phyloP scores from a whole-genome alignment of 768 basidiomycete genomes.

The Pisolithus albus region DNA sequence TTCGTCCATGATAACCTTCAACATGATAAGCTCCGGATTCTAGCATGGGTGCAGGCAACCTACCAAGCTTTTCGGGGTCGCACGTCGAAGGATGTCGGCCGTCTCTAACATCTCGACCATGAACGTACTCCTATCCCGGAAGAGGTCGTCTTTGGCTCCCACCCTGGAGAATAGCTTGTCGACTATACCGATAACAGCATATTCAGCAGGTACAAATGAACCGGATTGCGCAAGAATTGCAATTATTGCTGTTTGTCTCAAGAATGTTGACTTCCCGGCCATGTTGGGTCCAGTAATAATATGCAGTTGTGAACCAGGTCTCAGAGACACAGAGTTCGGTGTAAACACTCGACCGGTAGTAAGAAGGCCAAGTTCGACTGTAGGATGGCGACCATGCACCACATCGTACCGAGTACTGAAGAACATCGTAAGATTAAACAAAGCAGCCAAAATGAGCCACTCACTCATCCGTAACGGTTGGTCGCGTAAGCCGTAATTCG shows the following conservation, averaged over 20 bases:
- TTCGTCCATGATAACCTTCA: conserved; percentile 97
- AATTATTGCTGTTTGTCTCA: conserved; percentile 88
- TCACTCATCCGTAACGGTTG: conserved; percentile 64
- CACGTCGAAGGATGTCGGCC: conserved; percentile 78
- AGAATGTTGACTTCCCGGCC: conserved; percentile 90
- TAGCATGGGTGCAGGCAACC: conserved; percentile 17
- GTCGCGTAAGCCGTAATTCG: conserved; percentile 72
- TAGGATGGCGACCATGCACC: conserved; percentile 80
- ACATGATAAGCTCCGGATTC: neutral
- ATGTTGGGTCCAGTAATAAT: conserved; percentile 93
- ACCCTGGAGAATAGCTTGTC: conserved; percentile 92
- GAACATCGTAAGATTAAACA: neutral
- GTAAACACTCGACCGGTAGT: conserved; percentile 70
- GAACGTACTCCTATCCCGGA: conserved; percentile 89
- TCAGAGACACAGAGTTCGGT: conserved; percentile 71
- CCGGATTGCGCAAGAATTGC: conserved; percentile 88
- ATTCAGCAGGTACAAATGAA: conserved; percentile 87
- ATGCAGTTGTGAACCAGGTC: conserved; percentile 58
- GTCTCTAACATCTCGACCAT: conserved; percentile 99
- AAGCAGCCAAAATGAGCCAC: conserved; percentile 15
- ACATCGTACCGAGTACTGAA: conserved; percentile 56
- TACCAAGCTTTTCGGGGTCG: conserved; percentile 79
- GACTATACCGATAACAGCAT: conserved; percentile 74
- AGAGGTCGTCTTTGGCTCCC: conserved; percentile 92
- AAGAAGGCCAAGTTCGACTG: conserved; percentile 84